Evolutionary conservation across 2,329 filamentous ascomycete genomes (phyloP).

Genomic region (Cadophora malorum): DNA sequence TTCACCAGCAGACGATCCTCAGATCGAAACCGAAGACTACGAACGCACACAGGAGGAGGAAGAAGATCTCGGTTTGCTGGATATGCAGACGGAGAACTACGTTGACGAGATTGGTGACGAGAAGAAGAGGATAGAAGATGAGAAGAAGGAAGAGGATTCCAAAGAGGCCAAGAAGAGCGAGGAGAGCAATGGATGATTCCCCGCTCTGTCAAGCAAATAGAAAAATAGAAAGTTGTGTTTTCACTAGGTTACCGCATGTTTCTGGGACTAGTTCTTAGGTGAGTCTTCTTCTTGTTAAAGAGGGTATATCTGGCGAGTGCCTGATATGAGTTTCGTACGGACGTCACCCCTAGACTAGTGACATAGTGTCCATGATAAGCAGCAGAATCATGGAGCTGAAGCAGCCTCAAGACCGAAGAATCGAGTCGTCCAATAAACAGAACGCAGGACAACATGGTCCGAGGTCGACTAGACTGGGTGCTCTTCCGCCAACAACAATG

Average conservation of each 20-base stretch:
- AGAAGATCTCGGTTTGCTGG: conserved; percentile 86
- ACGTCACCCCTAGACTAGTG: no score
- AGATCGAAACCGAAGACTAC: conserved; percentile 84
- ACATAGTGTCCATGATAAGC: not conserved
- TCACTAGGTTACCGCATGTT: not conserved
- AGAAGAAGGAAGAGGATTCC: conserved; percentile 28
- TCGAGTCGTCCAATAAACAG: not conserved
- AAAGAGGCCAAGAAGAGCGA: conserved; percentile 15
- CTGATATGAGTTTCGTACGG: no score
- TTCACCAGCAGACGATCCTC: conserved; percentile 75
- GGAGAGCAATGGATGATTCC: conserved; percentile 13
- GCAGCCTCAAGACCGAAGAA: not conserved
- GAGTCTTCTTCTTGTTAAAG: not conserved
- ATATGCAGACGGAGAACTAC: conserved; percentile 94
- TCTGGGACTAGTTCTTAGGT: not conserved
- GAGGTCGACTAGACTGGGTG: no score
- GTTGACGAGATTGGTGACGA: conserved; percentile 42
- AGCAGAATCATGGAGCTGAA: not conserved
- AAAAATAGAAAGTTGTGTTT: conserved; percentile 4
- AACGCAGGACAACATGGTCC: not conserved
- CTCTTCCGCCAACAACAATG: no score
- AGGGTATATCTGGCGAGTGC: not conserved
- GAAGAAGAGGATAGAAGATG: conserved; percentile 34
- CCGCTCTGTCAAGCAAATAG: not conserved
- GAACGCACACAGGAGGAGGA: conserved; percentile 89